Base-by-base conservation (phyloP, 1,284 basidiomycete genomes). In the Heliocybe sulcata region DNA sequence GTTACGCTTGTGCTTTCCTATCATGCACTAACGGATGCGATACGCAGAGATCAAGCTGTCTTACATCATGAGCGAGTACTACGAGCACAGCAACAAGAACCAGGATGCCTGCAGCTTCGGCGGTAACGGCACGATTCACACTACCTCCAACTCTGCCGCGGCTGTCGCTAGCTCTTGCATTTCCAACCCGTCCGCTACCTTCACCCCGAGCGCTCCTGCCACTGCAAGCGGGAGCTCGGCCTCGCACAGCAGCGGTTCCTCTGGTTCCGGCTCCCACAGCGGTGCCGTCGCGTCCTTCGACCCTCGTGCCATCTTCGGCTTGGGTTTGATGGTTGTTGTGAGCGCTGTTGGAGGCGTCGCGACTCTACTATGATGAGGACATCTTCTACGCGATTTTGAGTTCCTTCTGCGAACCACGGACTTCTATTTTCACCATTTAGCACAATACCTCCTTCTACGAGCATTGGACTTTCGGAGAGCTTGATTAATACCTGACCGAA, bases 21-120 rank as follows among this genome's bases (percentile, higher is more conserved):
- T 60, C 52, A 55, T 33, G 10, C 31, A 57, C 45, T 29, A 47
- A 49, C 53, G 6, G 26, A 29, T 58, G 61, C 55, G 67, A 58
- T 59, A 3, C 23, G 66, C 69, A 83, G 88, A 79, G 33, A 78
- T 86, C 69, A 87, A 92, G 74, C 73, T 93, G 50, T 91, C 89
- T 35, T 96, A 85, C 69, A 85, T 87, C 55, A 90, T 96, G 81
- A 88, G 81, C 64, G 74, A 85, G 58, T 94, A 82, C 71, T 95
- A 88, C 67, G 82, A 90, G 65, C 66, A 74, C 42, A 81, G 80
- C 55, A 79, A 79, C 66, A 78, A 80, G 59, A 73, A 83, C 54
- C 66, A 72, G 10, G 71, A 80, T 52, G 77, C 88, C 6, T 92
- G 90, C 71, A 77, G 75, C 73, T 96, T 95, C 68, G 69, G 68